Conservation (phyloP, 2,329 filamentous ascomycete genomes). For the Aspergillus sp. region DNA sequence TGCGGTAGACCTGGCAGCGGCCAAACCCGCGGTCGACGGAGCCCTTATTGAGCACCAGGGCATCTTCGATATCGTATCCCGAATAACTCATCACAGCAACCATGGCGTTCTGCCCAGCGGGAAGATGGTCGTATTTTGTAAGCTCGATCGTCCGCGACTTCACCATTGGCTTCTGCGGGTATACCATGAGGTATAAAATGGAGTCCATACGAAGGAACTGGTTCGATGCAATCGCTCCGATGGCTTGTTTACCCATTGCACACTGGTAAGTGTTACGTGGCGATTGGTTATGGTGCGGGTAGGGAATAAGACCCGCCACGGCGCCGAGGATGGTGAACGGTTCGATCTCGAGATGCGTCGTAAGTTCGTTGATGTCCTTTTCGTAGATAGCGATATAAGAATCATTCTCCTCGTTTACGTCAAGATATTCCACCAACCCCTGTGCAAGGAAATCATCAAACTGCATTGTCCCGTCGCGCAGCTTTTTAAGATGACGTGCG, state of each 20-base stretch:
- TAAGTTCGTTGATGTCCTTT: constrained; percentile 68
- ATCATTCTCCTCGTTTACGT: constrained; percentile 98
- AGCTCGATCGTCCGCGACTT: constrained; percentile 95
- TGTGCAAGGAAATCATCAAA: constrained; percentile 91
- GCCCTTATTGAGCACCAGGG: constrained; percentile 90
- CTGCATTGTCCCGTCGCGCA: constrained; percentile 73
- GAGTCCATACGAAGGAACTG: constrained; percentile 97
- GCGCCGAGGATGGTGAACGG: constrained; percentile 94
- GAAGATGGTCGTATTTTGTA: constrained; percentile 93
- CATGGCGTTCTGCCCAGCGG: constrained; percentile 91
- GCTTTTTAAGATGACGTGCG: constrained; percentile 64
- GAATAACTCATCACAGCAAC: constrained; percentile 99
- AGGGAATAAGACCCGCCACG: constrained; percentile 91
- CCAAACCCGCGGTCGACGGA: constrained; percentile 93
- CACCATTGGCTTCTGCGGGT: constrained; percentile 95
- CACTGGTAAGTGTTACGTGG: constrained; percentile 98
- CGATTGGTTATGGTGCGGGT: constrained; percentile 98
- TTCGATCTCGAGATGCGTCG: constrained; percentile 94
- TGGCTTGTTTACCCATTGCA: constrained; percentile 99
- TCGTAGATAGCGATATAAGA: constrained; percentile 88
- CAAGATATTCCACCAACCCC: constrained; percentile 90
- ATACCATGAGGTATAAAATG: constrained; percentile 90
- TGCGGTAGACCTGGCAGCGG: constrained; percentile 95
- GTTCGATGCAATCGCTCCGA: constrained; percentile 95
- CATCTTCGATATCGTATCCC: constrained; percentile 98